Conservation (phyloP, 176 grass and related monocot species). For the Phoenix roebelenii region DNA sequence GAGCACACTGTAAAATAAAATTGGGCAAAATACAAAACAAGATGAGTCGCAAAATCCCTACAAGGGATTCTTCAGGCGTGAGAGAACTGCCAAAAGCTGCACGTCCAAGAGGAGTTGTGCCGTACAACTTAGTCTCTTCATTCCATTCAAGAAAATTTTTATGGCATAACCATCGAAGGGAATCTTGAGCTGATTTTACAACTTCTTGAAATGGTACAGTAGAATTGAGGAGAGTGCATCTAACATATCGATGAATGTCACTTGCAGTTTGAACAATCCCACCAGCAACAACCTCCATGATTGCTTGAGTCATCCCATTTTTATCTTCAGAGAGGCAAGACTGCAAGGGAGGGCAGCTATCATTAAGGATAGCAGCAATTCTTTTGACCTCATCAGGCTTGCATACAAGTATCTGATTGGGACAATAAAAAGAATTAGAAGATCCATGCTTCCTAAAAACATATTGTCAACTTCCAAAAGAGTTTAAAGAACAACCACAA, state of each 20-base stretch:
- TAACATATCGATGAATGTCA: slow-evolving; percentile 89
- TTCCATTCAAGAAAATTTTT: slow-evolving; percentile 88
- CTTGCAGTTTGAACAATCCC: slow-evolving; percentile 92
- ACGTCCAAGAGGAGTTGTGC: slow-evolving; percentile 67
- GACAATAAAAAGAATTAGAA: slow-evolving; percentile 4
- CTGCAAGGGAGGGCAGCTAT: slow-evolving; percentile 61
- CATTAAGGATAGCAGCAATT: slow-evolving; percentile 62
- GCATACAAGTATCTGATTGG: slow-evolving; percentile 89
- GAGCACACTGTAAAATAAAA: slow-evolving; percentile 6
- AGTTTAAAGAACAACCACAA: neutral
- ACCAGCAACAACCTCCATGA: slow-evolving; percentile 96
- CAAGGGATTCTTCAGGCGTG: slow-evolving; percentile 90
- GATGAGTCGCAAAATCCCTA: slow-evolving; percentile 17
- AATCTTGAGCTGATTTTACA: slow-evolving; percentile 95
- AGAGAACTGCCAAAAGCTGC: slow-evolving; percentile 94
- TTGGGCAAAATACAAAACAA: neutral
- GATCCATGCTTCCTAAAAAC: too few relatives aligned
- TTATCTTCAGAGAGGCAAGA: slow-evolving; percentile 94
- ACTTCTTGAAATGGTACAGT: slow-evolving; percentile 92
- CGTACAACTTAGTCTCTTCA: slow-evolving; percentile 69
- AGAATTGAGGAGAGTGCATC: slow-evolving; percentile 91
- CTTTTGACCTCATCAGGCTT: slow-evolving; percentile 76
- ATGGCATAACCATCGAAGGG: slow-evolving; percentile 88
- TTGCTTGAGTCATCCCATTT: slow-evolving; percentile 99
- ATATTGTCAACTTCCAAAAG: too few relatives aligned